These are phyloP conservation scores for Citeromyces nyonsensis DNA, from an alignment of 805 yeast genomes.

Conservation along the genomic window DNA sequence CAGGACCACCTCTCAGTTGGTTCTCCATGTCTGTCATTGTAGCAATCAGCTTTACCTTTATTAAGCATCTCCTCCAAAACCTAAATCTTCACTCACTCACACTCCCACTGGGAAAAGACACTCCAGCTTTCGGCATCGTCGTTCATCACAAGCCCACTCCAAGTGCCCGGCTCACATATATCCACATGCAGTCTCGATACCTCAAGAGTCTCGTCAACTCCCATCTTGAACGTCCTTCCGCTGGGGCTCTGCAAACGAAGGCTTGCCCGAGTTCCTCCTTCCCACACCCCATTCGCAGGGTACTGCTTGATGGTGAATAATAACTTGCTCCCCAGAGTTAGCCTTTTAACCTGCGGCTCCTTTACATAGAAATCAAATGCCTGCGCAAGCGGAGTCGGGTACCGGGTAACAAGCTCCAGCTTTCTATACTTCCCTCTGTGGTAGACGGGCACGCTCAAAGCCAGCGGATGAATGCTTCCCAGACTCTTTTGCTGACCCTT, in stretches of 20 bases:
- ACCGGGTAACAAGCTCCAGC: conserved; percentile 54
- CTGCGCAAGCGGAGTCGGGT: conserved; percentile 55
- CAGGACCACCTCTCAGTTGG: no score
- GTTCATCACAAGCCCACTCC: conserved; percentile 72
- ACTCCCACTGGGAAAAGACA: conserved; percentile 84
- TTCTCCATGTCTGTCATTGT: no score
- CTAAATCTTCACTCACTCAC: conserved; percentile 12
- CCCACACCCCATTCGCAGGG: conserved; percentile 20
- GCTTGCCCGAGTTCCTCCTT: conserved; percentile 40
- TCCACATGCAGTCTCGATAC: conserved; percentile 45
- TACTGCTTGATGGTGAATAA: conserved; percentile 50
- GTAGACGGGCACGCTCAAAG: conserved; percentile 58
- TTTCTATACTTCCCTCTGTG: conserved; percentile 54
- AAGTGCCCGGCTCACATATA: conserved; percentile 60
- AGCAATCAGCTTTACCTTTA: no score
- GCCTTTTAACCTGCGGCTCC: conserved; percentile 66
- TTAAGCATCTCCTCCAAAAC: no score
- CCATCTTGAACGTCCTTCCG: conserved; percentile 52
- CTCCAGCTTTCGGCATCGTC: conserved; percentile 74
- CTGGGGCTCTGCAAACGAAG: conserved; percentile 59
- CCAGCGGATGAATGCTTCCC: conserved; percentile 36
- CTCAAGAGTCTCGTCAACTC: conserved; percentile 21
- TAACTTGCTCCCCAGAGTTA: conserved; percentile 43
- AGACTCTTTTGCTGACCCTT: conserved; percentile 34
- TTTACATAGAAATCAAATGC: conserved; percentile 66